A percentile compares a stretch with the other conserved stretches of the same genome.
Conservation (phyloP, 176 grass and related monocot genomes). For the Lolium rigidum region DNA sequence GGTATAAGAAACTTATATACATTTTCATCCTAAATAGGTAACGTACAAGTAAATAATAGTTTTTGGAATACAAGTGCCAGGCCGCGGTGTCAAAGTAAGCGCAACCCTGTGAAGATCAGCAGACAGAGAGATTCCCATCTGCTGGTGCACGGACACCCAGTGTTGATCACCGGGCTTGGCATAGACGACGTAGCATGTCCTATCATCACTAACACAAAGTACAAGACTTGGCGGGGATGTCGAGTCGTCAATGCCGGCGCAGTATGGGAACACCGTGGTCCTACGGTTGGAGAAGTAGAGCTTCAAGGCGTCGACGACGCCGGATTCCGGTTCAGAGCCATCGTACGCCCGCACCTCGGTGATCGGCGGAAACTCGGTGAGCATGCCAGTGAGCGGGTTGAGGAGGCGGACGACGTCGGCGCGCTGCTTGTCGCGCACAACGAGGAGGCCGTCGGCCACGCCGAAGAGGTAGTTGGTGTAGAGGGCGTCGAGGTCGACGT, state of each 20-base stretch:
- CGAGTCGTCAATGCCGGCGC: not conserved
- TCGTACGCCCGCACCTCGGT: not conserved
- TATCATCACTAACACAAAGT: not conserved
- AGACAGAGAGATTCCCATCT: no score
- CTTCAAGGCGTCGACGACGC: not conserved
- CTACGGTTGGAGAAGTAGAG: not conserved
- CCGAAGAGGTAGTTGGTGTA: not conserved
- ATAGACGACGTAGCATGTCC: not conserved
- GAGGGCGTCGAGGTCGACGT: not conserved
- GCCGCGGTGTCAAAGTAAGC: no score
- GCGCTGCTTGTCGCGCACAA: not conserved
- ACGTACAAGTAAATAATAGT: no score
- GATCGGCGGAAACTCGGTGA: conserved; percentile 1
- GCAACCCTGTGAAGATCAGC: no score
- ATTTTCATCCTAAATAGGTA: no score
- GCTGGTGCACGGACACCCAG: not conserved
- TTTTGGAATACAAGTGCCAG: no score
- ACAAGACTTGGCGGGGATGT: not conserved
- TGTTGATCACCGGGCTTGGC: not conserved
- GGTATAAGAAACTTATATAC: no score
- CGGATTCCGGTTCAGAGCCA: not conserved
- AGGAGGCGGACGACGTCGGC: not conserved
- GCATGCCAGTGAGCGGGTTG: conserved; percentile 19
- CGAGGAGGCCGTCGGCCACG: not conserved
- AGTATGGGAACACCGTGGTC: not conserved